phyloP scores from a whole-genome alignment of 495 filamentous ascomycete species.

The Penicillium maclennaniae region DNA sequence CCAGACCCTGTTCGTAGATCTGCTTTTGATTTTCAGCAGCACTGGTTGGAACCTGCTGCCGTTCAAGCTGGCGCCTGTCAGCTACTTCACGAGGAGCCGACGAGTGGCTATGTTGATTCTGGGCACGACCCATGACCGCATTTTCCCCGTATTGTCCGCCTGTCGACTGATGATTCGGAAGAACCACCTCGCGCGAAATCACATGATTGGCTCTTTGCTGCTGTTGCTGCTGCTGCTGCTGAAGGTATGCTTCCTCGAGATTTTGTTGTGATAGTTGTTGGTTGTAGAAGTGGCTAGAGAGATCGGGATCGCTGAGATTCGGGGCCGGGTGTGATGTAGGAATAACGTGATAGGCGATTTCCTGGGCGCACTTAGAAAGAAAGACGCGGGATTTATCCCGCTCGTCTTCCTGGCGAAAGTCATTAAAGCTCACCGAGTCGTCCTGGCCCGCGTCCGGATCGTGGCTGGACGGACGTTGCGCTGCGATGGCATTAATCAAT shows the following conservation, averaged over 20 bases:
- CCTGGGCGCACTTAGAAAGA: conserved; percentile 52
- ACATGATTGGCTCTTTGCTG: conserved; percentile 43
- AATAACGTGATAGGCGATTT: conserved; percentile 53
- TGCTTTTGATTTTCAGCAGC: conserved; percentile 39
- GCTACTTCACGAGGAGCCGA: conserved; percentile 25
- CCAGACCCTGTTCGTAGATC: conserved; percentile 32
- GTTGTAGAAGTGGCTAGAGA: conserved; percentile 45
- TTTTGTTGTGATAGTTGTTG: conserved; percentile 46
- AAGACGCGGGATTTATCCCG: conserved; percentile 50
- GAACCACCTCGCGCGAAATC: conserved; percentile 41
- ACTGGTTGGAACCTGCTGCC: conserved; percentile 35
- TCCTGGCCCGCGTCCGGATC: conserved; percentile 36
- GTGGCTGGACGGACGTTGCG: conserved; percentile 36
- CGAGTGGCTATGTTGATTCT: conserved; percentile 29
- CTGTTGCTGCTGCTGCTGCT: conserved; percentile 33
- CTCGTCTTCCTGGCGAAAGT: conserved; percentile 53
- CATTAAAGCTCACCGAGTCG: conserved; percentile 49
- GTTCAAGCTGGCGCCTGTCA: conserved; percentile 38
- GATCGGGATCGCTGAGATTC: conserved; percentile 43
- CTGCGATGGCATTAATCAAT: conserved; percentile 17
- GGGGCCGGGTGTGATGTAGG: conserved; percentile 46
- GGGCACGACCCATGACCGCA: conserved; percentile 29
- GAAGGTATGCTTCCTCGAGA: conserved; percentile 49
- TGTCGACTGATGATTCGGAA: conserved; percentile 47
- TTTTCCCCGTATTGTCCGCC: conserved; percentile 44